phyloP scores from a whole-genome alignment of 2,329 filamentous ascomycete genomes.

The Alternaria sp. region DNA sequence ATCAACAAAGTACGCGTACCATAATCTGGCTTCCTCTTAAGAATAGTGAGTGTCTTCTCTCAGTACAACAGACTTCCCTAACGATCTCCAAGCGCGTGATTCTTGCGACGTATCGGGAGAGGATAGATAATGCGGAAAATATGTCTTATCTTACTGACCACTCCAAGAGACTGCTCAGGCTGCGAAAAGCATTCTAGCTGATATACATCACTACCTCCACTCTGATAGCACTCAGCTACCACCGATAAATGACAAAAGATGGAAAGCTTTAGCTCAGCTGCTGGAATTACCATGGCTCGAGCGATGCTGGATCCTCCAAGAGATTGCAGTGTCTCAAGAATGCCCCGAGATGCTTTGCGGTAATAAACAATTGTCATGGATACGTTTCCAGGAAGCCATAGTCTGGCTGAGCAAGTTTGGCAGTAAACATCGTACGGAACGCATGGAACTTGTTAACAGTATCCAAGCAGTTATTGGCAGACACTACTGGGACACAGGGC shows the following conservation, averaged over 20 bases:
- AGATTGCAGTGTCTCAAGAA: not conserved
- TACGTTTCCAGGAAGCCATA: not conserved
- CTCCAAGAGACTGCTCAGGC: not conserved
- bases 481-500: no score
- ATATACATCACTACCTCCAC: no score
- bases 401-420: not conserved
- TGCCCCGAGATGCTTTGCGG: not conserved
- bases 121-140: no score
- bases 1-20: not conserved
- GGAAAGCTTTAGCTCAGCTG: rapidly evolving
- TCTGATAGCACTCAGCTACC: no score
- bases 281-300: not conserved
- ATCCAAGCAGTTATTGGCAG: not conserved
- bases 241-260: no score
- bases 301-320: not conserved
- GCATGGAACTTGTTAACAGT: not conserved
- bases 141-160: not conserved
- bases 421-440: not conserved
- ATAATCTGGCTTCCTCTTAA: not conserved
- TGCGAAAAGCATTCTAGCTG: not conserved
- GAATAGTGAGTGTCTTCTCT: not conserved
- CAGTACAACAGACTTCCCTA: no score
- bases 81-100: no score
- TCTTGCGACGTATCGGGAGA: no score
- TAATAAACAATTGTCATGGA: not conserved